These are phyloP conservation scores for Chlorella variabilis DNA, from an alignment of 163 green algal species.

Conservation along the genomic window DNA sequence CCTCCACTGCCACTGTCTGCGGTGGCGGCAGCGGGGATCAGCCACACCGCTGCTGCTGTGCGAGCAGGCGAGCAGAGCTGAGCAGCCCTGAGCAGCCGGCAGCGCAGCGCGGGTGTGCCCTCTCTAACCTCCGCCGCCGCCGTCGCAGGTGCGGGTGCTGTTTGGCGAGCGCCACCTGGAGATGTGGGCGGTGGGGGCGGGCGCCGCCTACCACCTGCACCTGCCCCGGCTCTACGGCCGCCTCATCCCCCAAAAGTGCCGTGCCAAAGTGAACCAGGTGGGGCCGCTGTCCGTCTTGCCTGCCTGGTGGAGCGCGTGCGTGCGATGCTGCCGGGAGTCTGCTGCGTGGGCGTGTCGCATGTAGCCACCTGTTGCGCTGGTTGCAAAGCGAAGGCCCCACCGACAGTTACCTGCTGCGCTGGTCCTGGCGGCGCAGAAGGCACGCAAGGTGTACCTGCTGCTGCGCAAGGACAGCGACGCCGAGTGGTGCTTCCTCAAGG, in stretches of 20 bases:
- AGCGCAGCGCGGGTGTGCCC: background rate
- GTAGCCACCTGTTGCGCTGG: no score
- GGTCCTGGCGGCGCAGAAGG: background rate
- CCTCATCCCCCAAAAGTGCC: conserved; percentile 38
- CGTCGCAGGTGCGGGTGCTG: conserved; percentile 18
- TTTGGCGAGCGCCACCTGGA: conserved; percentile 39
- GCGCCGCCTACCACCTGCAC: conserved; percentile 44
- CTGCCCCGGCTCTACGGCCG: conserved; percentile 46
- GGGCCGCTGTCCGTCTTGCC: no score
- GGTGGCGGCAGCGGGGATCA: no score
- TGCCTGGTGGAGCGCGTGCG: no score
- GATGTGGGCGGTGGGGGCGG: conserved; percentile 42
- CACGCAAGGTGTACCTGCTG: conserved; percentile 44
- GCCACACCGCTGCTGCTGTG: no score
- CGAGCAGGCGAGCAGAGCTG: no score
- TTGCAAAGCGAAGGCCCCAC: no score
- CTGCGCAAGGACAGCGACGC: conserved; percentile 53
- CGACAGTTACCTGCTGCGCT: background rate
- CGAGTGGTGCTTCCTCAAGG: conserved; percentile 54
- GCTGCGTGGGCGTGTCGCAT: no score
- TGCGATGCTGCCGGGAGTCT: no score
- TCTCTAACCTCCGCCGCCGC: background rate
- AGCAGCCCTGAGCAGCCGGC: background rate
- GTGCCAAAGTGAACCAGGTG: conserved; percentile 31
- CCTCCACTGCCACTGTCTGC: no score